Base-by-base conservation (phyloP, 805 yeast genomes). In the Limtongia smithiae region DNA sequence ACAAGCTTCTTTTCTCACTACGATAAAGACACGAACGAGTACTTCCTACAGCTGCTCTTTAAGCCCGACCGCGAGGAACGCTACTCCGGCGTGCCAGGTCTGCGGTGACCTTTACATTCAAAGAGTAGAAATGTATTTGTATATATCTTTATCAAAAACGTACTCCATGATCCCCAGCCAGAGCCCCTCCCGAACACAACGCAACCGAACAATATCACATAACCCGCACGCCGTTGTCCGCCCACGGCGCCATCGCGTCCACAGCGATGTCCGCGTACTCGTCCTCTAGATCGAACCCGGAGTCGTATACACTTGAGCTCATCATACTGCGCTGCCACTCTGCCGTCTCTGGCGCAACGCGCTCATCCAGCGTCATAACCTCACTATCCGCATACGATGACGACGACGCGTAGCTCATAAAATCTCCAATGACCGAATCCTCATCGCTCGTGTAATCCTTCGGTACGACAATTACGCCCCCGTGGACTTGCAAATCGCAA, bases 41-140 rank as follows among this genome's bases (percentile, higher is more conserved):
- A 79, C 59, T 85, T 79, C 61, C 60, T 89, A 14, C 97, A 89
- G 65, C 63, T 88, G 40, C 73, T 85, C 57, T 88, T 78, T 50
- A 57, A 58, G 42, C 47, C 50, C 31, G 54, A 47, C 3, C 28
- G 43, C 12, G 53, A 54, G 11, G 53, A 39, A 12, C 35, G 55
- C 12, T 51, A 44, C 27, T 17, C 44, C 22, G 54, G 50, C 9
- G 54, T 49, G n/a, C 54, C 54, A 4, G 57, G 54, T 8, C 17
- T 46, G 24, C 24, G 41, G 14, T 51, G 42, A 37, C 12, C 33
- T 24, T 12, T 31, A 14, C 6, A 31, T 31, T 12, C 14, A 15
- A 15, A 15, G n/a, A 12, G n/a, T 12, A 8, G n/a, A 5, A 14
- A 8, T 15, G 14, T 14, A 5, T 31, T 31, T 31, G 17, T 15